phyloP scores from a whole-genome alignment of 768 basidiomycete genomes.

The Glaciozyma antarctica region DNA sequence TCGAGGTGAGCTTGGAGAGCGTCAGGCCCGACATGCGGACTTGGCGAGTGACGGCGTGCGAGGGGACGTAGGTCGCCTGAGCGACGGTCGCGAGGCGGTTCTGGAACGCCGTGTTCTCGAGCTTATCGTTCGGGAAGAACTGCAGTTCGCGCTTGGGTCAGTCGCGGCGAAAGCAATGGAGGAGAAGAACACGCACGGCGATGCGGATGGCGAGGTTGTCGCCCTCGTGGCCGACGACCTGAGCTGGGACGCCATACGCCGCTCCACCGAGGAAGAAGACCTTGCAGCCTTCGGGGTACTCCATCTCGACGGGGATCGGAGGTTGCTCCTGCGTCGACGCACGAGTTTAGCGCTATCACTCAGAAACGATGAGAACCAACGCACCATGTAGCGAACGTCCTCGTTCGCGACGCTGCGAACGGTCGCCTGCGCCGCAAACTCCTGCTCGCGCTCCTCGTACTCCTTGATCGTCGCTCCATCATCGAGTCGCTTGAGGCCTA shows the following conservation, averaged over 20 bases:
- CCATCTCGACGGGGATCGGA: slow-evolving; percentile 70
- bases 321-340: slow-evolving; percentile 57
- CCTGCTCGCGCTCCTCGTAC: slow-evolving; percentile 81
- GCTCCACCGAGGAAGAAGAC: slow-evolving; percentile 94
- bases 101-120: slow-evolving; percentile 71
- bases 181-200: slow-evolving; percentile 52
- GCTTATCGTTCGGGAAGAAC: slow-evolving; percentile 79
- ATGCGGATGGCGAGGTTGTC: slow-evolving; percentile 67
- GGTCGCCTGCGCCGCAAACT: slow-evolving; percentile 78
- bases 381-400: slow-evolving; percentile 55
- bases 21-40: slow-evolving; percentile 67
- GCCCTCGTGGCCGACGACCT: slow-evolving; percentile 65
- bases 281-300: slow-evolving; percentile 80
- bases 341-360: not conserved
- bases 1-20: slow-evolving; percentile 82
- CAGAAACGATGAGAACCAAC: slow-evolving; percentile 1
- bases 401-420: slow-evolving; percentile 71
- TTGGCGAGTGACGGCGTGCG: slow-evolving; percentile 65
- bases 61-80: slow-evolving; percentile 59
- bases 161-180: not conserved
- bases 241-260: slow-evolving; percentile 90
- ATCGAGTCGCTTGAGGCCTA: slow-evolving; percentile 82
- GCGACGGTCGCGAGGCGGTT: slow-evolving; percentile 49
- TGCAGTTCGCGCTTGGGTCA: slow-evolving; percentile 36
- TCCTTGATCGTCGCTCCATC: slow-evolving; percentile 89